A percentile compares a stretch with the other conserved stretches of the same genome.
Evolutionary conservation across 192 early-diverging fungal genomes (phyloP).

Genomic region (Chytriomyces sp.): DNA sequence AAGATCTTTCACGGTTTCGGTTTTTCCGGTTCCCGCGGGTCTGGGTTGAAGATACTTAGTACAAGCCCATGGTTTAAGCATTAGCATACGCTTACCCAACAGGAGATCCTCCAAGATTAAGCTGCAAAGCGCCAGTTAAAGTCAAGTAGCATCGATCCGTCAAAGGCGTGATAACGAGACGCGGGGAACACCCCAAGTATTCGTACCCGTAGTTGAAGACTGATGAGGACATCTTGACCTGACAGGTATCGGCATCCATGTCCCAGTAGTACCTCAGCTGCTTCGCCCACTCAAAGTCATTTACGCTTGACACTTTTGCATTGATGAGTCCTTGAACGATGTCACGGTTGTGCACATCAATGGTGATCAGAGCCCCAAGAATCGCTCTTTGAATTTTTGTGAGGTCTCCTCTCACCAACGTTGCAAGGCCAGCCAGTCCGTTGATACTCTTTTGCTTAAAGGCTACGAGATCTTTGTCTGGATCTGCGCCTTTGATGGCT

Average conservation of each 20-base stretch:
- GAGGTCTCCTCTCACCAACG: constrained; percentile 61
- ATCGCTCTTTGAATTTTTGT: constrained; percentile 62
- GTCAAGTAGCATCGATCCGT: constrained; percentile 68
- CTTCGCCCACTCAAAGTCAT: constrained; percentile 69
- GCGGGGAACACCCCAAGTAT: constrained; percentile 65
- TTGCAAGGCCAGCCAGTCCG: constrained; percentile 53
- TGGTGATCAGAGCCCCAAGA: constrained; percentile 65
- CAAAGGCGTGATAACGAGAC: constrained; percentile 65
- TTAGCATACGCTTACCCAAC: constrained; percentile 37
- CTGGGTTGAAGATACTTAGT: neutral
- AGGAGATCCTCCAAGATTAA: constrained; percentile 65
- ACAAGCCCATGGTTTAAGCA: neutral
- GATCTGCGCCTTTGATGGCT: constrained; percentile 49
- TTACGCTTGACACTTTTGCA: constrained; percentile 48
- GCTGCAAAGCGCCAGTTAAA: constrained; percentile 64
- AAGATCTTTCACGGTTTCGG: constrained; percentile 67
- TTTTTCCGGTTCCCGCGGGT: constrained; percentile 58
- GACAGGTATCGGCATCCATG: constrained; percentile 60
- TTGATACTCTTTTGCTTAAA: constrained; percentile 55
- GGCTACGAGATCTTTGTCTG: constrained; percentile 40
- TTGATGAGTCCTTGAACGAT: constrained; percentile 57
- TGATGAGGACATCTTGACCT: constrained; percentile 63
- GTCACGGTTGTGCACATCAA: constrained; percentile 68
- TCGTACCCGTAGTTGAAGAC: constrained; percentile 66
- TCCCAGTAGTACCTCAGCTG: constrained; percentile 68